Percentiles rank a stretch among this genome's conserved stretches.
Evolutionary conservation across 1,139 yeast genomes (phyloP).

Genomic region (Candida tropicalis): DNA sequence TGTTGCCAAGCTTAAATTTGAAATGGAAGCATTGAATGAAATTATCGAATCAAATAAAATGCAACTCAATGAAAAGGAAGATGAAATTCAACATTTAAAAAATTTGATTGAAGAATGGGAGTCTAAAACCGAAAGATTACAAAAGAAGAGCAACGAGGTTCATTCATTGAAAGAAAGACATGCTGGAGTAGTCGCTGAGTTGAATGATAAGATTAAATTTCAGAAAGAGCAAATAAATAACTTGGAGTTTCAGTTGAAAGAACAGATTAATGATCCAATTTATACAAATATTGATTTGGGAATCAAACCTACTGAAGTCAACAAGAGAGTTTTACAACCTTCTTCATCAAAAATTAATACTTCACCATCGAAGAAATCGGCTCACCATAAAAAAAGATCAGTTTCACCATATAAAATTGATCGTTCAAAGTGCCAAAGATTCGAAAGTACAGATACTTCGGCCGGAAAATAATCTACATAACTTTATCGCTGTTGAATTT

Average conservation of each 20-base stretch:
- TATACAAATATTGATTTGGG: not conserved
- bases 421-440: not conserved
- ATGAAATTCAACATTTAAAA: not conserved
- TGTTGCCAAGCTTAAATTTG: conserved; percentile 1
- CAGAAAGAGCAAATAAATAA: conserved; percentile 1
- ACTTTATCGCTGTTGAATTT: not conserved
- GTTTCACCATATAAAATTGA: not conserved
- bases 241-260: conserved; percentile 2
- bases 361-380: conserved; percentile 4
- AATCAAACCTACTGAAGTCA: not conserved
- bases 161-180: not conserved
- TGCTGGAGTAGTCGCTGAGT: conserved; percentile 1
- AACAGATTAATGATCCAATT: not conserved
- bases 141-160: not conserved
- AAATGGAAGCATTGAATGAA: conserved; percentile 5
- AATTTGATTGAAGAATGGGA: conserved; percentile 1
- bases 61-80: conserved; percentile 2
- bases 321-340: conserved; percentile 1
- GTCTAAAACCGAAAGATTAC: not conserved
- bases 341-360: not conserved
- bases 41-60: not conserved
- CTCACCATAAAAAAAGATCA: conserved; percentile 1
- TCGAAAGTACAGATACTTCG: conserved; percentile 1
- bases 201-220: conserved; percentile 1
- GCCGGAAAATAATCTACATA: not conserved